Conservation (phyloP, 2,329 filamentous ascomycete genomes). For the Botryosphaeria dothidea region DNA sequence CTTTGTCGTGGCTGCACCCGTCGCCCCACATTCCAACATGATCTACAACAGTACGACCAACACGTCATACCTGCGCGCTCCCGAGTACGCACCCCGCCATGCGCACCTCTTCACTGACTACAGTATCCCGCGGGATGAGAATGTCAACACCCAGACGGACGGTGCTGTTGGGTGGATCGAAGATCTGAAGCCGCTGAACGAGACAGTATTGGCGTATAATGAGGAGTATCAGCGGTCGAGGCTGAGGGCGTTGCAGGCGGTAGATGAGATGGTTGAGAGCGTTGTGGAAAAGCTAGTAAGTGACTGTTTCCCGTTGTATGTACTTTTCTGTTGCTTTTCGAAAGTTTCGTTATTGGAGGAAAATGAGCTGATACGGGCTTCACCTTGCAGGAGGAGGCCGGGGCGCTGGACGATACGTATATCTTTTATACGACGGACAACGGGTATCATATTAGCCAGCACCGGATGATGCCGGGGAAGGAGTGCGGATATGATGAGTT, state of each 20-base stretch:
- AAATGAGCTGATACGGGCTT: too few relatives aligned
- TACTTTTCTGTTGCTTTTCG: too few relatives aligned
- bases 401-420: constrained; percentile 50
- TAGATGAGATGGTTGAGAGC: constrained; percentile 56
- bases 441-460: constrained; percentile 42
- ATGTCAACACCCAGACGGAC: constrained; percentile 66
- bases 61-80: background rate
- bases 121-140: constrained; percentile 60
- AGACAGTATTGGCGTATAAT: constrained; percentile 51
- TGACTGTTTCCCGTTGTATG: too few relatives aligned
- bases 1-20: constrained; percentile 63
- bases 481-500: constrained; percentile 38
- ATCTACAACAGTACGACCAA: constrained; percentile 57
- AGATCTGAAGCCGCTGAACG: constrained; percentile 46
- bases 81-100: constrained; percentile 48
- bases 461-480: constrained; percentile 43
- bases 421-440: constrained; percentile 44
- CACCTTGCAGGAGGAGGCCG: constrained; percentile 41
- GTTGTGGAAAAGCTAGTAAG: constrained; percentile 46
- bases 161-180: constrained; percentile 51
- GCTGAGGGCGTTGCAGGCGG: constrained; percentile 52
- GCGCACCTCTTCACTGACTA: constrained; percentile 61
- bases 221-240: constrained; percentile 55
- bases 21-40: constrained; percentile 59
- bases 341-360: too few relatives aligned